Evolutionary conservation across 2,329 filamentous ascomycete species (phyloP).

Genomic region (Ascochyta pisi): DNA sequence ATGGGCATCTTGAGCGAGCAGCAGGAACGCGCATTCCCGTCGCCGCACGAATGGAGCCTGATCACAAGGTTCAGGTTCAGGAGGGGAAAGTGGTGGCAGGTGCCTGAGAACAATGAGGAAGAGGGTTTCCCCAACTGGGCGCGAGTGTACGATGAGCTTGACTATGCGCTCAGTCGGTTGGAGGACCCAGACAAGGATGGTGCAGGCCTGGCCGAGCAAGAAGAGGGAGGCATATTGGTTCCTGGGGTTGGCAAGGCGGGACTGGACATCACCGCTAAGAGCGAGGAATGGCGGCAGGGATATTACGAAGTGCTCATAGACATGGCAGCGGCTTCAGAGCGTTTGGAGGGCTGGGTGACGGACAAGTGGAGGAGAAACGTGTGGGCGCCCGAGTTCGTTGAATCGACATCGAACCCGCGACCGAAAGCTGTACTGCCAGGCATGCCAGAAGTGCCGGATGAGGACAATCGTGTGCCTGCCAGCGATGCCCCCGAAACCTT

Average conservation of each 20-base stretch:
- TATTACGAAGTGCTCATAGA: slow-evolving; percentile 86
- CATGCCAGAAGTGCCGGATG: slow-evolving; percentile 69
- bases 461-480: slow-evolving; percentile 76
- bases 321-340: slow-evolving; percentile 76
- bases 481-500: slow-evolving; percentile 73
- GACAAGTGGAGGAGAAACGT: slow-evolving; percentile 68
- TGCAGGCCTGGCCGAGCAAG: slow-evolving; percentile 65
- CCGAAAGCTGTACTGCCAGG: slow-evolving; percentile 75
- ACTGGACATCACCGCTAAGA: slow-evolving; percentile 75
- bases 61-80: slow-evolving; percentile 72
- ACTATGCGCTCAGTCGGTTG: slow-evolving; percentile 67
- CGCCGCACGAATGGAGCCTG: slow-evolving; percentile 81
- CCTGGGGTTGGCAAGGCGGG: slow-evolving; percentile 55
- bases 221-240: slow-evolving; percentile 56
- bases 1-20: slow-evolving; percentile 75
- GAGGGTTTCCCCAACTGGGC: slow-evolving; percentile 74
- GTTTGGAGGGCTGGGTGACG: slow-evolving; percentile 78
- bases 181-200: slow-evolving; percentile 76
- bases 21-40: slow-evolving; percentile 77
- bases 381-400: slow-evolving; percentile 75
- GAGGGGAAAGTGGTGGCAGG: slow-evolving; percentile 56
- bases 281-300: slow-evolving; percentile 82
- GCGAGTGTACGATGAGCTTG: slow-evolving; percentile 66
- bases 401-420: slow-evolving; percentile 82
- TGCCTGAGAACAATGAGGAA: slow-evolving; percentile 64